Base-by-base conservation (phyloP, 1,139 yeast genomes). In the Suhomyces chickasaworum region DNA sequence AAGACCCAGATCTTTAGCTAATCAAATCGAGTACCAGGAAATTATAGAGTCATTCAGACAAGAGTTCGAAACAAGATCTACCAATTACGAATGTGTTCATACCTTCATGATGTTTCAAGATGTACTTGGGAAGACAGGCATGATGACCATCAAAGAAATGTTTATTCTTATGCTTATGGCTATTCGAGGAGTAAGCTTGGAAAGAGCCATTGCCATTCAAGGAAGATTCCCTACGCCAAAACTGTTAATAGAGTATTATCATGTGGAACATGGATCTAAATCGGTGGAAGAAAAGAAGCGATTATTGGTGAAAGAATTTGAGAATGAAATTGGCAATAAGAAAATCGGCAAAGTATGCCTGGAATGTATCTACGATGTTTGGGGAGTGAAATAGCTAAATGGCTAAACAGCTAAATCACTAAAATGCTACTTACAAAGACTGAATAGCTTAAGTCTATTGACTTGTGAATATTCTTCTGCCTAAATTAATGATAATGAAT, bases 141-240 rank as follows among this genome's bases (percentile, higher is more conserved):
- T 84, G 73, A 73, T 80, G 59, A 86, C 96, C 0, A 81, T 90
- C 0, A 82, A 81, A 39, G 97, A 93, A 54, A 69, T 89, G 56
- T 93, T 82, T 56, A 69, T 90, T 2, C 72, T 80, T 39, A 83
- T 89, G 85, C 73, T 95, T 21, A 81, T 90, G 86, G 77, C 91
- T 1, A 77, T 86, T 2, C 77, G 80, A 49, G 99, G 99, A 0
- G 74, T 93, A 0, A 82, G 96, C 0, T 68, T 89, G 37, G 97
- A 91, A 52, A 89, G 87, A 61, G 99, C 99, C 0, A 62, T 83
- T 9, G 81, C 82, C 3, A 82, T 95, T 7, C 98, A 91, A 63
- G 70, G 65, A 39, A 61, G 72, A 37, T 89, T 76, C 56, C 77
- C 78, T 6, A 88, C 96, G 0, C 96, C 96, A 0, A 65, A 68